A percentile compares a stretch with the other conserved stretches of the same genome.
Evolutionary conservation across 441 rosid species (phyloP).

Genomic region (Croton setiger): DNA sequence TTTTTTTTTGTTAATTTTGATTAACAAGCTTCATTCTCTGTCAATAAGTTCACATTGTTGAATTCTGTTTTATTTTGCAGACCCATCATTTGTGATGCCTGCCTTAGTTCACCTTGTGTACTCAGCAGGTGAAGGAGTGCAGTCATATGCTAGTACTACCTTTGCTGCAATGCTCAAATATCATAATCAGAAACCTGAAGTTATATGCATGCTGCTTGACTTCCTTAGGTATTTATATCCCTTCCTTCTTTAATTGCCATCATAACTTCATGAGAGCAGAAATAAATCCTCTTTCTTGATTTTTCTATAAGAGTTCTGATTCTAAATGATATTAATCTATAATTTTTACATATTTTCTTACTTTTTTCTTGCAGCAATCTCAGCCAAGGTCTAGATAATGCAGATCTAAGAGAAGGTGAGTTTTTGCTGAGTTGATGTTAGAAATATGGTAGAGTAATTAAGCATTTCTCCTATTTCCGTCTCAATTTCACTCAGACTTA

Average conservation of each 20-base stretch:
- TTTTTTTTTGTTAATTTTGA: conserved; percentile 13
- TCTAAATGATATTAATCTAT: conserved; percentile 10
- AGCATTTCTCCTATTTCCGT: neutral
- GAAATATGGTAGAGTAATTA: conserved; percentile 15
- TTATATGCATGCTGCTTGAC: conserved; percentile 67
- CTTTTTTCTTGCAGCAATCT: conserved; percentile 46
- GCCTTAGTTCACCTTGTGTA: conserved; percentile 49
- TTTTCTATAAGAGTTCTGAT: conserved; percentile 10
- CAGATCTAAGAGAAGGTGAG: conserved; percentile 42
- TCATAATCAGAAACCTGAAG: conserved; percentile 59
- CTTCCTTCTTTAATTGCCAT: neutral
- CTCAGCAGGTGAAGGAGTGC: conserved; percentile 47
- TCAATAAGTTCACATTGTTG: conserved; percentile 9
- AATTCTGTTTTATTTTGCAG: conserved; percentile 41
- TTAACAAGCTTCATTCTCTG: conserved; percentile 12
- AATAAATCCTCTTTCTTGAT: neutral
- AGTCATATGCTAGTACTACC: conserved; percentile 47
- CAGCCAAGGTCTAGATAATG: conserved; percentile 36
- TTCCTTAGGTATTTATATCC: conserved; percentile 62
- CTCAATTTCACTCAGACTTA: neutral
- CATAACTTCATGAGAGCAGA: neutral
- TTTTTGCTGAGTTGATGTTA: conserved; percentile 19
- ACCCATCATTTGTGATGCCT: conserved; percentile 65
- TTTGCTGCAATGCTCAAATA: conserved; percentile 59
- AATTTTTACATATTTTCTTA: conserved; percentile 5